Conservation (phyloP, 371 early-diverging fungal genomes). For the Lichtheimia hyalospora region DNA sequence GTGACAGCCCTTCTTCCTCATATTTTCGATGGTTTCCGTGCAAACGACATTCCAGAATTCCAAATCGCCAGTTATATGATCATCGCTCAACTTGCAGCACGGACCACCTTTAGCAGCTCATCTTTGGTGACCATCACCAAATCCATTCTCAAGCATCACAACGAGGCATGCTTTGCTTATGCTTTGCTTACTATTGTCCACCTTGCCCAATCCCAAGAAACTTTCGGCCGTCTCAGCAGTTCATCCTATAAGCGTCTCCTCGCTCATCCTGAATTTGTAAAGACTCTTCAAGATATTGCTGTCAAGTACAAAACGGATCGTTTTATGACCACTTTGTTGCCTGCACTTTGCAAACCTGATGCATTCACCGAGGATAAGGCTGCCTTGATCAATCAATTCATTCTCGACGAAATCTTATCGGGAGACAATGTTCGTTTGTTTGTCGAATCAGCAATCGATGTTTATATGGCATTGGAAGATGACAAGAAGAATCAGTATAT, state of each 20-base stretch:
- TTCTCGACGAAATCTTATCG: conserved; percentile 44
- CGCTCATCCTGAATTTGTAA: conserved; percentile 29
- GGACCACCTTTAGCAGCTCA: conserved; percentile 45
- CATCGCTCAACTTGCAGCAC: conserved; percentile 62
- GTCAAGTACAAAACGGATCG: conserved; percentile 55
- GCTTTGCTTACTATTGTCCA: conserved; percentile 65
- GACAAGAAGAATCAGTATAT: conserved; percentile 29
- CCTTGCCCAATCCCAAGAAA: conserved; percentile 65
- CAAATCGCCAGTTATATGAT: conserved; percentile 72
- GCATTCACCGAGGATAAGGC: conserved; percentile 21
- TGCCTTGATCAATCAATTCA: conserved; percentile 40
- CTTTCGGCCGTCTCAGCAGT: conserved; percentile 44
- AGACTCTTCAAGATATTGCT: conserved; percentile 41
- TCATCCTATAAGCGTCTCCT: conserved; percentile 36
- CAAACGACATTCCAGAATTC: conserved; percentile 47
- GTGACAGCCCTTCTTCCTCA: conserved; percentile 58
- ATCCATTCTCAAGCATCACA: conserved; percentile 40
- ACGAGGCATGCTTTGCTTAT: conserved; percentile 31
- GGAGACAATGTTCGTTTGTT: conserved; percentile 42
- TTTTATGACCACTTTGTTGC: conserved; percentile 46
- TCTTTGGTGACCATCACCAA: conserved; percentile 49
- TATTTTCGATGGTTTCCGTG: conserved; percentile 53
- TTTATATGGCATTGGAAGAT: conserved; percentile 36
- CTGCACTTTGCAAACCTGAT: conserved; percentile 29
- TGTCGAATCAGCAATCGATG: conserved; percentile 38